Percentiles rank a stretch among this genome's conserved stretches.
phyloP scores from a whole-genome alignment of 2,329 filamentous ascomycete species.

The Venturia nashicola region DNA sequence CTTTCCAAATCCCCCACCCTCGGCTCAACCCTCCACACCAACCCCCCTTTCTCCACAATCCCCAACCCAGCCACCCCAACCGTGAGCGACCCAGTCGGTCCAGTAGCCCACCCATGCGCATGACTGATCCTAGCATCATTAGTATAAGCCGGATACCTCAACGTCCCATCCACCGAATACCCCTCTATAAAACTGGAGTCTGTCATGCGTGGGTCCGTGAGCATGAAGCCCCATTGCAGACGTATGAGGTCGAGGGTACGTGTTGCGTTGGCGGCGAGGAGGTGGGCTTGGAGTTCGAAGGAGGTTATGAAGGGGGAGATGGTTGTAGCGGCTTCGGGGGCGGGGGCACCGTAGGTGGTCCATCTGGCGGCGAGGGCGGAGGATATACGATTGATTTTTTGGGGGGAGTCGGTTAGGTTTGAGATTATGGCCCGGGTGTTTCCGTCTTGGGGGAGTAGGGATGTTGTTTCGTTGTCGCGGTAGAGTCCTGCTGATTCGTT shows the following conservation, averaged over 20 bases:
- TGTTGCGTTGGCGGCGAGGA: slow-evolving; percentile 32
- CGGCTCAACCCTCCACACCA: slow-evolving; percentile 32
- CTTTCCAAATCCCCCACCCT: slow-evolving; percentile 29
- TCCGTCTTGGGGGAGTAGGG: slow-evolving; percentile 35
- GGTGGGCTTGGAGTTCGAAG: slow-evolving; percentile 47
- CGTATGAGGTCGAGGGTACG: slow-evolving; percentile 46
- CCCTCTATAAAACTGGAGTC: slow-evolving; percentile 47
- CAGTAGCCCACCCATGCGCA: slow-evolving; percentile 30
- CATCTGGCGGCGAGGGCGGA: slow-evolving; percentile 37
- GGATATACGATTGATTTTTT: slow-evolving; percentile 30
- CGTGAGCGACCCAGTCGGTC: slow-evolving; percentile 19
- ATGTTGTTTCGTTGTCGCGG: slow-evolving; percentile 27
- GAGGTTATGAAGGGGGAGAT: slow-evolving; percentile 46
- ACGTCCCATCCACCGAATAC: slow-evolving; percentile 42
- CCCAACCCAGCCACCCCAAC: slow-evolving; percentile 33
- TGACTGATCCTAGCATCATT: slow-evolving; percentile 33
- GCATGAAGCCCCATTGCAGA: slow-evolving; percentile 48
- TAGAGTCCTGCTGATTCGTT: slow-evolving; percentile 21
- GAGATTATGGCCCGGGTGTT: slow-evolving; percentile 45
- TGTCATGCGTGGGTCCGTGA: slow-evolving; percentile 45
- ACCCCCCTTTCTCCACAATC: slow-evolving; percentile 26
- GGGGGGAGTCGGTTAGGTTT: slow-evolving; percentile 25
- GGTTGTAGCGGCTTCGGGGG: slow-evolving; percentile 44
- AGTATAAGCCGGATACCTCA: slow-evolving; percentile 44
- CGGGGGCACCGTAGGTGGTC: slow-evolving; percentile 41